Evolutionary conservation across 352 stramenopile species (phyloP).

Genomic region (Pythium utonaiense): DNA sequence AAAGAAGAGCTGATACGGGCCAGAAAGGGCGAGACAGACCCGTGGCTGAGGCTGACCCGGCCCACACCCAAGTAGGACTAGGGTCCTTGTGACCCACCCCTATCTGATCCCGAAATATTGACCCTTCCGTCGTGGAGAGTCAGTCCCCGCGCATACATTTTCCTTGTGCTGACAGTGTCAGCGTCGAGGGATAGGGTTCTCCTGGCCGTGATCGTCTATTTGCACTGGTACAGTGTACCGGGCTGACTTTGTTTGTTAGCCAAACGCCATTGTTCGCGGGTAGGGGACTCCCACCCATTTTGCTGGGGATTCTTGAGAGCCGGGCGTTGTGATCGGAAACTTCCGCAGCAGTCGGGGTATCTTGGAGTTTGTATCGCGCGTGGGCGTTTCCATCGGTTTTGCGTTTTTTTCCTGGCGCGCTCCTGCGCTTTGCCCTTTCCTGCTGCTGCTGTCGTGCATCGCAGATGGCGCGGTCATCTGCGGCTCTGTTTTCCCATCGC

Average conservation of each 20-base stretch:
- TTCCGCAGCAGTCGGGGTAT: constrained; percentile 10
- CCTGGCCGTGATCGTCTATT: no score
- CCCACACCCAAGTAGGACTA: background rate
- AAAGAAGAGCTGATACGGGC: no score
- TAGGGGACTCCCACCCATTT: constrained; percentile 3
- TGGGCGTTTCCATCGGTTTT: constrained; percentile 24
- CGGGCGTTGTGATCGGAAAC: constrained; percentile 13
- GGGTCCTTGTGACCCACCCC: background rate
- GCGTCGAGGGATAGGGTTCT: constrained; percentile 13
- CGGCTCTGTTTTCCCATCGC: constrained; percentile 19
- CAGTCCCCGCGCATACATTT: constrained; percentile 9
- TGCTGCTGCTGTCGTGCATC: constrained; percentile 13
- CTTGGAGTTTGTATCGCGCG: constrained; percentile 15
- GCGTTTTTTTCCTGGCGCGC: constrained; percentile 21
- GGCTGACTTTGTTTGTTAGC: no score
- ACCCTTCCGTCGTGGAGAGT: constrained; percentile 12
- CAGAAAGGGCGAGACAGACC: no score
- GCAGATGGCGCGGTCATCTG: constrained; percentile 10
- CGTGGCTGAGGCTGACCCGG: background rate
- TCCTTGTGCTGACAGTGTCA: background rate
- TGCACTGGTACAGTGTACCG: no score
- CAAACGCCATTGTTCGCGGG: constrained; percentile 14
- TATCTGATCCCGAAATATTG: background rate
- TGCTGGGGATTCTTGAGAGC: background rate
- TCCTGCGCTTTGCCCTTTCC: constrained; percentile 1